phyloP scores from a whole-genome alignment of 495 filamentous ascomycete species.

The Penicillium tannophilum region DNA sequence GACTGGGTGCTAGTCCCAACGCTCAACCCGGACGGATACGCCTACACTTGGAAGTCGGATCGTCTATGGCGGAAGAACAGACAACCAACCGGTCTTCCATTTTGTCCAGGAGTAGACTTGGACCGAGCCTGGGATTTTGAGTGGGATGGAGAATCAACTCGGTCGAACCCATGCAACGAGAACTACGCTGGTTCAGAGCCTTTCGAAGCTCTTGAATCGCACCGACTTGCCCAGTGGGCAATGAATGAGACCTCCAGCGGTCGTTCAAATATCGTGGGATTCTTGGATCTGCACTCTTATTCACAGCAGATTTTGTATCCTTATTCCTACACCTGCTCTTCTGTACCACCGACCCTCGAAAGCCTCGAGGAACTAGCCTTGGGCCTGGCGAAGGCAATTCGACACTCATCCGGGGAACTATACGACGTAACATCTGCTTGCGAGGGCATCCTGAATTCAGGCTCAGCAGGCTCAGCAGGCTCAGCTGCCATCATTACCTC shows the following conservation, averaged over 20 bases:
- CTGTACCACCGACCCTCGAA: slow-evolving; percentile 80
- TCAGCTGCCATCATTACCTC: slow-evolving; percentile 49
- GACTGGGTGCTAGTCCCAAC: slow-evolving; percentile 91
- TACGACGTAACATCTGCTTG: slow-evolving; percentile 89
- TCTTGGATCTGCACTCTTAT: slow-evolving; percentile 93
- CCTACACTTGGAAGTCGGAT: slow-evolving; percentile 89
- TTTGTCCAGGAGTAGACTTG: slow-evolving; percentile 86
- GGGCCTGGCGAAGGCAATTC: slow-evolving; percentile 88
- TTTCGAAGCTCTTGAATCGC: slow-evolving; percentile 83
- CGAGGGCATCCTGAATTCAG: slow-evolving; percentile 65
- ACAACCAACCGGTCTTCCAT: slow-evolving; percentile 77
- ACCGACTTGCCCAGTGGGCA: slow-evolving; percentile 78
- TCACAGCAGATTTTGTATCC: slow-evolving; percentile 94
- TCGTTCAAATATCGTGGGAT: slow-evolving; percentile 72
- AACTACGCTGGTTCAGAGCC: slow-evolving; percentile 82
- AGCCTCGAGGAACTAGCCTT: slow-evolving; percentile 88
- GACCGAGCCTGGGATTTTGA: slow-evolving; percentile 83
- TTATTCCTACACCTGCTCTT: slow-evolving; percentile 80
- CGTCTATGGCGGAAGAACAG: slow-evolving; percentile 95
- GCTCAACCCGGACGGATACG: slow-evolving; percentile 91
- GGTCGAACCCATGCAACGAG: slow-evolving; percentile 87
- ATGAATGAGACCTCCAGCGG: slow-evolving; percentile 76
- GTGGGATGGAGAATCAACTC: slow-evolving; percentile 71
- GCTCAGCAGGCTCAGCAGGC: slow-evolving; percentile 28
- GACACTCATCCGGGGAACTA: slow-evolving; percentile 67